Conservation (phyloP, 192 early-diverging fungal genomes). For the Funneliformis mosseae region DNA sequence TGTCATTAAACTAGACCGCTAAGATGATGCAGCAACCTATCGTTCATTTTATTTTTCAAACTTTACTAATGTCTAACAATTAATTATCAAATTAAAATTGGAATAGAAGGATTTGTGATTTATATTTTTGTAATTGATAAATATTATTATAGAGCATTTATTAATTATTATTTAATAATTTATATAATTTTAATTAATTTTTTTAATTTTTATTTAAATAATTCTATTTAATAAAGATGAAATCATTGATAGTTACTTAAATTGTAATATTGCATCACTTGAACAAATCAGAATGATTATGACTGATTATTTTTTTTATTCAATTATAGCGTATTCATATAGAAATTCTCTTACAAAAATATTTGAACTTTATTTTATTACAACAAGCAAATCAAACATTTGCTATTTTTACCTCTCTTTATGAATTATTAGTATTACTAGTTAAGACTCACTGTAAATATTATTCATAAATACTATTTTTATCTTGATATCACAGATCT, state of each 20-base stretch:
- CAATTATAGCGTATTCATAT: not conserved
- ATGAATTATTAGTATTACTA: too few species aligned
- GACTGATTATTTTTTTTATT: constrained; percentile 38
- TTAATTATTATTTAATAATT: too few species aligned
- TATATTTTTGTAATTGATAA: not conserved
- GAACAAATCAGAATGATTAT: constrained; percentile 32
- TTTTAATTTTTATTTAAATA: too few species aligned
- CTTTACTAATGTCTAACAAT: too few species aligned
- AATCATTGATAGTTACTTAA: not conserved
- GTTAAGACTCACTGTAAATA: too few species aligned
- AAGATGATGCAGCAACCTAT: too few species aligned
- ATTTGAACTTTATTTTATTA: not conserved
- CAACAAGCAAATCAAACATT: not conserved
- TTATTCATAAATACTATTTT: too few species aligned
- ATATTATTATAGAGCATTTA: not conserved
- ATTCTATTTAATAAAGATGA: not conserved
- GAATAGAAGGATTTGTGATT: not conserved
- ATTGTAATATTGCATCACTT: not conserved
- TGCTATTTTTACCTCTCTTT: not conserved
- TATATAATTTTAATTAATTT: too few species aligned
- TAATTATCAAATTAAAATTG: not conserved
- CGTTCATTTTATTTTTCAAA: not conserved
- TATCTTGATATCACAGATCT: too few species aligned
- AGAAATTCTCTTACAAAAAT: too few species aligned
- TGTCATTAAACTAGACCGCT: too few species aligned